Base-by-base conservation (phyloP, 345 rosid genomes). In the Schrenkiella parvula region DNA sequence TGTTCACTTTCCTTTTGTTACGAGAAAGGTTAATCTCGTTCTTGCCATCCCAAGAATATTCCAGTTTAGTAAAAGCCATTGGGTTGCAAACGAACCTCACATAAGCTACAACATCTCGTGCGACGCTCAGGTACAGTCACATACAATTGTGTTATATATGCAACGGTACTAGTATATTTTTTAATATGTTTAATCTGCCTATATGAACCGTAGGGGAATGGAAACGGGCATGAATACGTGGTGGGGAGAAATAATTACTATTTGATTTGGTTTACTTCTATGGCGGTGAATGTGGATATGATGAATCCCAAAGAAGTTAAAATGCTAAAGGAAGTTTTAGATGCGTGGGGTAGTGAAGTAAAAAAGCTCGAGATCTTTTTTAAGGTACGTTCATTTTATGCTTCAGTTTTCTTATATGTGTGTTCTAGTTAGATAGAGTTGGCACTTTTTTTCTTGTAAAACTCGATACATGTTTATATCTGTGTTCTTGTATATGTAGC, bases 281-380 rank as follows among this genome's bases (percentile, higher is more conserved):
- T 71, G 60, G 31, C 32, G 0, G 68, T 71, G 31, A 18, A 5
- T 19, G 41, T 71, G 31, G 75, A 71, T 35, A 14, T 71, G 38
- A 34, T 12, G 50, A 59, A 70, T 35, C 26, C 21, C 3, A 25
- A 8, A 48, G 59, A 71, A 37, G 32, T 71, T 18, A 2, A 48
- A 18, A 50, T 48, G 68, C 23, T 71, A 2, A 10, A 21, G 2
- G 2, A 60, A 60, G 4, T 71, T 2, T 50, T 71, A 2, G 8
- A 9, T 25, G 31, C 21, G 1, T 60, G 67, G 68, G 1, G 31
- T 17, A n/a, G 23, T 37, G 15, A 5, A 19, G 14, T 61, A 22
- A 10, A 0, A 7, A 3, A 18, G 2, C 52, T 71, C 6, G 11
- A 48, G n/a, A 60, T 70, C 15, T 26, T 26, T 2, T 70, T 70